Base-by-base conservation (phyloP, 768 basidiomycete species). In the Termitomyces sp. region DNA sequence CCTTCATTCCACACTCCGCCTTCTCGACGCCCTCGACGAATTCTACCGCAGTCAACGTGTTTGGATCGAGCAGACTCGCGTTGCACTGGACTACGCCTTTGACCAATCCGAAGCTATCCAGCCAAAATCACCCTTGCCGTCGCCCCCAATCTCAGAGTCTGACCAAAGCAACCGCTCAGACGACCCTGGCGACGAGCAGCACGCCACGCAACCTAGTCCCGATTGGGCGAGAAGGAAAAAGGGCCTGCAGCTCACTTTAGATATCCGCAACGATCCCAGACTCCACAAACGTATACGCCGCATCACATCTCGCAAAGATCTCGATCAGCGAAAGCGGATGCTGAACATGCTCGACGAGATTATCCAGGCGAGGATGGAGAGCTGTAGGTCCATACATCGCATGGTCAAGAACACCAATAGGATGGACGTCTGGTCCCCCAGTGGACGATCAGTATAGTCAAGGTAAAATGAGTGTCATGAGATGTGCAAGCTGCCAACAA, bases 321-420 rank as follows among this genome's bases (percentile, higher is more conserved):
- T 64, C 36, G 61, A 65, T 22, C 66, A 67, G 31, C 67, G 68
- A 45, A 78, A 83, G 28, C 80, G 77, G 54, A 77, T 90, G 54
- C 72, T 90, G 59, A 79, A 83, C 63, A 79, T 84, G 76, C 88
- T 87, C 65, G 85, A 85, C 57, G 79, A 82, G 59, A 84, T 90
- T 74, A 81, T 89, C 75, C 85, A 88, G 64, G 77, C 83, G 2
- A 79, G 88, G 55, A 83, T 90, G 80, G 88, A 89, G 69, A 88
- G 86, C 65, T 90, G 88, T 68, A 79, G 85, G 61, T 77, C 86
- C 34, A 76, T 87, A 53, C 81, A 81, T 60, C 78, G 77, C 48
- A 74, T 90, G 60, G 79, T 88, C 39, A 72, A 73, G 50, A 73
- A 77, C 52, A 76, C 77, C 46, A 78, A 57, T 57, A 36, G 74